Evolutionary conservation across 1,284 basidiomycete genomes (phyloP).

Genomic region (Pisolithus thermaeus): DNA sequence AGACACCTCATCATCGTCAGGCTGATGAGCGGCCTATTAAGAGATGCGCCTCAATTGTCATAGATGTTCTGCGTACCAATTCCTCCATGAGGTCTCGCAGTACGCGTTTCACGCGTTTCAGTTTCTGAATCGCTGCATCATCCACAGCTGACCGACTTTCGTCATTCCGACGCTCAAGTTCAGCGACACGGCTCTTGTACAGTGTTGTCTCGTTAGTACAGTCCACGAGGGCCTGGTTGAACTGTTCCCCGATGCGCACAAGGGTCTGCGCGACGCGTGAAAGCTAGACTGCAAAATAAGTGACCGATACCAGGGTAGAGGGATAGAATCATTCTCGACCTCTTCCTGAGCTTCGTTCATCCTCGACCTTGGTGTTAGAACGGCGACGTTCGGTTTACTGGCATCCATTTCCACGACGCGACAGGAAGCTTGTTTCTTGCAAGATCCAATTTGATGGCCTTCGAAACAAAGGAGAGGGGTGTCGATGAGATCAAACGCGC

Average conservation of each 20-base stretch:
- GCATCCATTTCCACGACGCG: not conserved
- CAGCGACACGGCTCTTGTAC: conserved; percentile 23
- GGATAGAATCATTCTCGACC: conserved; percentile 10
- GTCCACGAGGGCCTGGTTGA: conserved; percentile 26
- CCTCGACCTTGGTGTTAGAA: conserved; percentile 16
- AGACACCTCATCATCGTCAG: conserved; percentile 17
- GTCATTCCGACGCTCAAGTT: conserved; percentile 24
- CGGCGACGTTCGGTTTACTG: not conserved
- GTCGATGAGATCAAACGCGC: not conserved
- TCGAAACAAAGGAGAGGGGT: not conserved
- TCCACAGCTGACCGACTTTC: not conserved
- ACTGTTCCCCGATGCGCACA: conserved; percentile 26
- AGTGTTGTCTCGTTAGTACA: conserved; percentile 20
- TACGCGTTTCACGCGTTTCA: conserved; percentile 34
- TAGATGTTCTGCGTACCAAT: conserved; percentile 25
- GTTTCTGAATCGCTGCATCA: conserved; percentile 30
- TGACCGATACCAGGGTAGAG: not conserved
- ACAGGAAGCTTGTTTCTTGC: not conserved
- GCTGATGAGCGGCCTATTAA: conserved; percentile 7
- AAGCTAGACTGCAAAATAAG: conserved; percentile 13
- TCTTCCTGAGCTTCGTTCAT: conserved; percentile 23
- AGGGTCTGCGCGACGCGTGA: conserved; percentile 19
- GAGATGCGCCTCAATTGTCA: conserved; percentile 3
- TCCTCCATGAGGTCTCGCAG: conserved; percentile 37
- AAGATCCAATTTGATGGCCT: not conserved